A percentile compares a stretch with the other conserved stretches of the same genome.
Evolutionary conservation across 2,329 filamentous ascomycete species (phyloP).

Genomic region (Emmonsia crescens): DNA sequence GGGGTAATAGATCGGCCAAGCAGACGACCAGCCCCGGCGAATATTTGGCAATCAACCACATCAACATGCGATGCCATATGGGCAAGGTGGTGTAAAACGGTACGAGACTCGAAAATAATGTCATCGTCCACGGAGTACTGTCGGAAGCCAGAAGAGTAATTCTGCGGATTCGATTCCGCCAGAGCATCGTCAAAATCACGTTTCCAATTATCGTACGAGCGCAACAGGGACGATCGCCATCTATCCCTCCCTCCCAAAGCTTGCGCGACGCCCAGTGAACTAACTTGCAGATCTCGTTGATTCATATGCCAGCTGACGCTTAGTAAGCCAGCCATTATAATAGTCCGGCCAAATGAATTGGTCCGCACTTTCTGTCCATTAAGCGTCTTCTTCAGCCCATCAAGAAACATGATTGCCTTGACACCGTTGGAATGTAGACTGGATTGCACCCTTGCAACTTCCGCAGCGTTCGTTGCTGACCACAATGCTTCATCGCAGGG

Average conservation of each 20-base stretch:
- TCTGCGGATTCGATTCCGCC: conserved; percentile 36
- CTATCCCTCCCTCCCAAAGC: conserved; percentile 79
- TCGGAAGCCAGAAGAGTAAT: conserved; percentile 15
- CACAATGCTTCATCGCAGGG: conserved; percentile 90
- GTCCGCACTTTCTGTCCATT: conserved; percentile 78
- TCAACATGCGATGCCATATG: conserved; percentile 98
- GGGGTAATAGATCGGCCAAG: conserved; percentile 75
- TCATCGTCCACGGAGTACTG: conserved; percentile 44
- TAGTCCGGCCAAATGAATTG: conserved; percentile 84
- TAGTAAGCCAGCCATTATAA: conserved; percentile 85
- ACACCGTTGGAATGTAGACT: conserved; percentile 70
- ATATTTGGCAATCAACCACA: conserved; percentile 95
- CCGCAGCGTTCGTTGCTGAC: conserved; percentile 77
- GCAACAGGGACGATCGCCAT: conserved; percentile 75
- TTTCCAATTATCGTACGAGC: conserved; percentile 90
- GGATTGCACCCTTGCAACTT: conserved; percentile 74
- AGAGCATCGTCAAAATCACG: conserved; percentile 78
- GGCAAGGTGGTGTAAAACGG: conserved; percentile 81
- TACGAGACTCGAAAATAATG: conserved; percentile 75
- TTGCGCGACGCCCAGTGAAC: conserved; percentile 67
- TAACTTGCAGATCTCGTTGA: conserved; percentile 86
- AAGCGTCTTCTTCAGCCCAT: conserved; percentile 80
- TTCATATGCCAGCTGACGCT: conserved; percentile 98
- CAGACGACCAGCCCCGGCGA: conserved; percentile 73
- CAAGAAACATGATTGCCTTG: conserved; percentile 77